These are phyloP conservation scores for Fusarium sp. DNA, from an alignment of 2,329 filamentous ascomycete genomes.

Conservation along the genomic window DNA sequence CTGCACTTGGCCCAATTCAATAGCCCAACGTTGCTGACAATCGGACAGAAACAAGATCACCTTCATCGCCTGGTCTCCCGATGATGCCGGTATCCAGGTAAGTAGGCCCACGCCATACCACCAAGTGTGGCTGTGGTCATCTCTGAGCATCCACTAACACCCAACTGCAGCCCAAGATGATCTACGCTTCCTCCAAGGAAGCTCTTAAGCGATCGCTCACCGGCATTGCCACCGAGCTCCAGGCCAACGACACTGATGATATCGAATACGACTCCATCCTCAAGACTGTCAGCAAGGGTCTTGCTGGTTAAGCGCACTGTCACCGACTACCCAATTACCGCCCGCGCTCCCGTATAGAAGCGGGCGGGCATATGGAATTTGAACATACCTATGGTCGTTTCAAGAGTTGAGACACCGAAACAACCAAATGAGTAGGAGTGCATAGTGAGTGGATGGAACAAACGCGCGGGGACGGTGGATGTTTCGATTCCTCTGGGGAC, in stretches of 20 bases:
- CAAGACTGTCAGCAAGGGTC: conserved; percentile 72
- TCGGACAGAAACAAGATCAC: conserved; percentile 76
- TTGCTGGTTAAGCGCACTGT: conserved; percentile 57
- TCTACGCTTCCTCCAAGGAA: conserved; percentile 90
- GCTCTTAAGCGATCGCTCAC: conserved; percentile 83
- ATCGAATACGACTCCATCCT: conserved; percentile 81
- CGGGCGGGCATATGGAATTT: conserved; percentile 35
- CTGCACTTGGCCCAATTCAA: conserved; percentile 2
- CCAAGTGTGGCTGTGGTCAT: conserved; percentile 66
- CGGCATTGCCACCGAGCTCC: conserved; percentile 79
- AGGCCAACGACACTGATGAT: conserved; percentile 86
- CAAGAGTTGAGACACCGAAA: conserved; percentile 42
- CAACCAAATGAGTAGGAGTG: conserved; percentile 43
- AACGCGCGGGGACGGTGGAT: conserved; percentile 22
- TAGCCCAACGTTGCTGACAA: conserved; percentile 32
- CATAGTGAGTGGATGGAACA: conserved; percentile 36
- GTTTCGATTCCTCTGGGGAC: conserved; percentile 35
- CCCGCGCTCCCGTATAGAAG: conserved; percentile 35
- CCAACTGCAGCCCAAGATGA: conserved; percentile 78
- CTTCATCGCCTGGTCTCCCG: conserved; percentile 83
- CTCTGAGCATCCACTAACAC: conserved; percentile 34
- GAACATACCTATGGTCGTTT: conserved; percentile 45
- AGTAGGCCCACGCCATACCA: conserved; percentile 66
- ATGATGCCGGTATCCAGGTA: conserved; percentile 83
- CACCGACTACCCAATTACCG: conserved; percentile 15